These are phyloP conservation scores for Suillus ampliporus DNA, from an alignment of 768 basidiomycete species.

Conservation along the genomic window DNA sequence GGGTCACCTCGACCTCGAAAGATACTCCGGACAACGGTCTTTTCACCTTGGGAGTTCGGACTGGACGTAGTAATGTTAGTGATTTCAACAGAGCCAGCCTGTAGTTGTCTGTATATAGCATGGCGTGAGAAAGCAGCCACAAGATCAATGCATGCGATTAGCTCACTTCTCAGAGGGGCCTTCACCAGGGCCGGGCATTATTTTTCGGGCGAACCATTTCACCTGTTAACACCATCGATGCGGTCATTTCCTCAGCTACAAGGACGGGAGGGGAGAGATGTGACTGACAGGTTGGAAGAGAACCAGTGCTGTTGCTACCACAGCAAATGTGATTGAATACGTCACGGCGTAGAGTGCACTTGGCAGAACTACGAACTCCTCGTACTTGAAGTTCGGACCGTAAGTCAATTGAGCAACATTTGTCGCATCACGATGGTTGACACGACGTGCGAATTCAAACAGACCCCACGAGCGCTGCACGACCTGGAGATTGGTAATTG, in stretches of 20 bases:
- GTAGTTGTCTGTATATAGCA: conserved; percentile 48
- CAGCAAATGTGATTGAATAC: conserved; percentile 39
- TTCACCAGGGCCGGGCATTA: conserved; percentile 58
- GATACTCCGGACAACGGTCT: conserved; percentile 57
- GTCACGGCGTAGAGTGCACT: conserved; percentile 47
- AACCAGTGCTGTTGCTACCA: conserved; percentile 31
- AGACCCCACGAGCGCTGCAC: conserved; percentile 66
- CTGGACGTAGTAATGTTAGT: conserved; percentile 76
- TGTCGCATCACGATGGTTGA: conserved; percentile 23
- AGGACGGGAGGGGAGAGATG: not conserved
- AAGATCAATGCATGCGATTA: not conserved
- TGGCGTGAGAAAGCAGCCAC: not conserved
- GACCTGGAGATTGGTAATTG: conserved; percentile 48
- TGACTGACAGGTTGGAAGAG: conserved; percentile 44
- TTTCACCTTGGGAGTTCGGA: conserved; percentile 45
- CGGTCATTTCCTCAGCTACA: not conserved
- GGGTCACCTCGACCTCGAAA: conserved; percentile 78
- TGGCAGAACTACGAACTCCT: conserved; percentile 62
- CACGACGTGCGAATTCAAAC: conserved; percentile 38
- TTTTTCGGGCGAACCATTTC: conserved; percentile 58
- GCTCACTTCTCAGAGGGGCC: conserved; percentile 69
- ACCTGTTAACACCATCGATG: conserved; percentile 42
- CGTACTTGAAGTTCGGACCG: conserved; percentile 76
- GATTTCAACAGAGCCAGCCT: conserved; percentile 63
- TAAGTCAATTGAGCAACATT: conserved; percentile 46